Conservation (phyloP, 106 monocot genomes). For the Acanthochlamys bracteata region DNA sequence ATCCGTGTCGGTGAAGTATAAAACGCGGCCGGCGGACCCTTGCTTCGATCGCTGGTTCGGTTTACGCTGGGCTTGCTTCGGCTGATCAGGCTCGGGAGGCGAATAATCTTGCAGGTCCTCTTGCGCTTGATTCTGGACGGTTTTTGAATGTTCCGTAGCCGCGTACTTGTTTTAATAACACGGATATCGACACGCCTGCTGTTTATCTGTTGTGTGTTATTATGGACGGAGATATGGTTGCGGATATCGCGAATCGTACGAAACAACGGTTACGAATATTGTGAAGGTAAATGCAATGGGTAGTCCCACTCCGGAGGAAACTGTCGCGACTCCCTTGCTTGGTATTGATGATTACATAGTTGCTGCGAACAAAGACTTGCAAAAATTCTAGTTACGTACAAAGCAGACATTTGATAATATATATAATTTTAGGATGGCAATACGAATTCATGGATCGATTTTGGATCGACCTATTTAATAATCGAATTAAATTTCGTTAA, state of each 20-base stretch:
- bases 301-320: constrained; percentile 36
- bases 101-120: constrained; percentile 25
- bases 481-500: too few species aligned
- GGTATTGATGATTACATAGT: too few species aligned
- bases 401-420: too few species aligned
- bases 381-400: too few species aligned
- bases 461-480: too few species aligned
- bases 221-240: constrained; percentile 39
- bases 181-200: too few species aligned
- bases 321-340: constrained; percentile 42
- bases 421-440: too few species aligned
- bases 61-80: constrained; percentile 51
- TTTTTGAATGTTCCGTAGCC: constrained; percentile 35
- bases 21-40: constrained; percentile 48
- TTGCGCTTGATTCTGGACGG: constrained; percentile 36
- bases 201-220: constrained; percentile 58
- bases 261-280: constrained; percentile 67
- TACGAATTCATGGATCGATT: too few species aligned
- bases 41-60: constrained; percentile 26
- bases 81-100: constrained; percentile 66
- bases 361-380: too few species aligned
- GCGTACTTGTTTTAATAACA: constrained; percentile 44
- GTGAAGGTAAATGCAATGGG: constrained; percentile 63
- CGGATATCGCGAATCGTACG: constrained; percentile 36
- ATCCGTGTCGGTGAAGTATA: too few species aligned